Conservation (phyloP, 352 stramenopile genomes). For the Pythium brassicae region DNA sequence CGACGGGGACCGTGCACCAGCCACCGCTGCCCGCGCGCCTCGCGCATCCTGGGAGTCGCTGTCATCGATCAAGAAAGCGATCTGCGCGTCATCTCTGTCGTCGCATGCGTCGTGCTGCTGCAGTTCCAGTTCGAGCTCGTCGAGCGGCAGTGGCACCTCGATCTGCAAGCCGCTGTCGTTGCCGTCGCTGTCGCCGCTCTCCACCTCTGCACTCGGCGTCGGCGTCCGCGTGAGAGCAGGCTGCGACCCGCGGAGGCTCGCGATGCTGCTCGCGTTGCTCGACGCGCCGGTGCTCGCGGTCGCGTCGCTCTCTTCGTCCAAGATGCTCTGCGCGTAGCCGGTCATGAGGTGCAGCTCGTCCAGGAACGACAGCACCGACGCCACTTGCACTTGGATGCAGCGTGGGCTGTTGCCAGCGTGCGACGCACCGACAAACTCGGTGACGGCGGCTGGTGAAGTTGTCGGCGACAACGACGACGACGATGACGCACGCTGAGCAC, state of each 20-base stretch:
- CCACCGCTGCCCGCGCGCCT: not conserved
- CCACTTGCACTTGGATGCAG: conserved; percentile 26
- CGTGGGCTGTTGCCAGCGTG: too few species aligned
- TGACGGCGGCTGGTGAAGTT: too few species aligned
- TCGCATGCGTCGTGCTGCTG: conserved; percentile 6
- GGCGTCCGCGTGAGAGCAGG: conserved; percentile 23
- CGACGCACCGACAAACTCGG: too few species aligned
- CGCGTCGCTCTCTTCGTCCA: conserved; percentile 40
- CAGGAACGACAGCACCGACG: conserved; percentile 39
- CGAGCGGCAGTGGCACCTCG: conserved; percentile 1
- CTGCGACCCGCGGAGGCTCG: conserved; percentile 27
- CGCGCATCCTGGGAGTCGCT: not conserved
- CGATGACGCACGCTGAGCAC: not conserved
- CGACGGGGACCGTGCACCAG: conserved; percentile 6
- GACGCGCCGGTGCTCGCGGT: conserved; percentile 3
- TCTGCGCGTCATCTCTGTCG: not conserved
- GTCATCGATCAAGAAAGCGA: conserved; percentile 4
- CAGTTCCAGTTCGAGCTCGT: conserved; percentile 13
- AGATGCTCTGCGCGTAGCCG: conserved; percentile 54
- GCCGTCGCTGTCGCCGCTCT: not conserved
- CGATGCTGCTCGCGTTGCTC: conserved; percentile 44
- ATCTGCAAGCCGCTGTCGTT: not conserved
- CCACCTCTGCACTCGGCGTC: conserved; percentile 15
- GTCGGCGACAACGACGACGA: not conserved
- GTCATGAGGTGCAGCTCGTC: conserved; percentile 54